These are phyloP conservation scores for Aspergillus indologenus DNA, from an alignment of 495 filamentous ascomycete genomes.

Conservation along the genomic window DNA sequence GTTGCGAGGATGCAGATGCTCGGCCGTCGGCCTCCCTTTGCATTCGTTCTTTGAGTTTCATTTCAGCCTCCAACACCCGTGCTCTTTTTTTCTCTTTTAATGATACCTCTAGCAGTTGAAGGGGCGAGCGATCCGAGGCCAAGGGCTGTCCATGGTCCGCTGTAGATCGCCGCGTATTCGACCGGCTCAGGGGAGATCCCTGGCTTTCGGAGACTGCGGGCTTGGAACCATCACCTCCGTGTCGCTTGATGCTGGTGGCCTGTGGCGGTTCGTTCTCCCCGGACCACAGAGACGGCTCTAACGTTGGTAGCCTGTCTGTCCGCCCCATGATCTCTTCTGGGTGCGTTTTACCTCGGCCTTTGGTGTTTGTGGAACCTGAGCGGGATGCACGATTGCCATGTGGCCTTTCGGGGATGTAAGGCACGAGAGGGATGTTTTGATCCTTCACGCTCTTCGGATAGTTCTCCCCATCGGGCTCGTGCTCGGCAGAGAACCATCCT, in stretches of 20 bases:
- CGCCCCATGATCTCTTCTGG: slow-evolving; percentile 5
- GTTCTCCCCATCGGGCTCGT: slow-evolving; percentile 8
- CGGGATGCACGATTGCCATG: slow-evolving; percentile 9
- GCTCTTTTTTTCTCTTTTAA: slow-evolving; percentile 88
- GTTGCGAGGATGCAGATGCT: slow-evolving; percentile 11
- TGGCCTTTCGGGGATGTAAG: slow-evolving; percentile 38
- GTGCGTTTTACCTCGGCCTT: slow-evolving; percentile 9
- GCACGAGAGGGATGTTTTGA: slow-evolving; percentile 56
- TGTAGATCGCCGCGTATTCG: slow-evolving; percentile 39
- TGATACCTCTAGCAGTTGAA: slow-evolving; percentile 87
- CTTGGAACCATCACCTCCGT: slow-evolving; percentile 6
- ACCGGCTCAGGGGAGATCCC: slow-evolving; percentile 27
- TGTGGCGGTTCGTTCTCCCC: slow-evolving; percentile 1
- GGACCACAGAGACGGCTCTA: slow-evolving; percentile 3
- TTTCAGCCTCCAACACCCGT: slow-evolving; percentile 74
- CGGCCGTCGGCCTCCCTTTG: slow-evolving; percentile 27
- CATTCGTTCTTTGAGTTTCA: slow-evolving; percentile 49
- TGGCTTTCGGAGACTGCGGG: slow-evolving; percentile 13
- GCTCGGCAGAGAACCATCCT: neutral
- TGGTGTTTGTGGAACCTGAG: slow-evolving; percentile 23
- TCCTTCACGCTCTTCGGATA: slow-evolving; percentile 57
- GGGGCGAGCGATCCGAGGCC: slow-evolving; percentile 77
- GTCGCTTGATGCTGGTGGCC: neutral
- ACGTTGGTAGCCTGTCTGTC: slow-evolving; percentile 13
- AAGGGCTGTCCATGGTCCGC: slow-evolving; percentile 42